Conservation (phyloP, 179 eudicot genomes). For the Silene vulgaris region DNA sequence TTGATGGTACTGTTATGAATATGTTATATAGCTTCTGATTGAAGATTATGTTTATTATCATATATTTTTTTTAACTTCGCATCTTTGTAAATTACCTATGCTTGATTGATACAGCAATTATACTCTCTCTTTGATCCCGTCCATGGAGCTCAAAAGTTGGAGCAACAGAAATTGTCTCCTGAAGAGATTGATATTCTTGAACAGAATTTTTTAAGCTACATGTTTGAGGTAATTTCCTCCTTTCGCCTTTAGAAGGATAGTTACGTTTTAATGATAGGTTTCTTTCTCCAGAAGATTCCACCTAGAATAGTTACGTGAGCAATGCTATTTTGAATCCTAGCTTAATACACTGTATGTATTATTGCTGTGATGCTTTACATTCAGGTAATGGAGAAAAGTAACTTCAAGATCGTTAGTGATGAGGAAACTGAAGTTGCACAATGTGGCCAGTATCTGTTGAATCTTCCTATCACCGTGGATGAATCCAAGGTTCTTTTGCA, state of each 20-base stretch:
- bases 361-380: neutral
- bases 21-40: neutral
- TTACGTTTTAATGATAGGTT: neutral
- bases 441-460: slow-evolving; percentile 42
- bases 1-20: slow-evolving; percentile 57
- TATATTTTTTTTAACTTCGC: neutral
- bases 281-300: neutral
- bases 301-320: neutral
- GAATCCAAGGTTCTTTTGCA: slow-evolving; percentile 36
- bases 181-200: slow-evolving; percentile 78
- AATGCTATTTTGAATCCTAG: neutral
- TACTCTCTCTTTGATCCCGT: slow-evolving; percentile 91
- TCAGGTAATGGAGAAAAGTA: slow-evolving; percentile 50
- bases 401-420: slow-evolving; percentile 45
- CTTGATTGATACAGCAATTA: slow-evolving; percentile 60
- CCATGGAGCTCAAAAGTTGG: slow-evolving; percentile 72
- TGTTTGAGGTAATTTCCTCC: slow-evolving; percentile 54
- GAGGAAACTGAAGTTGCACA: slow-evolving; percentile 47
- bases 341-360: neutral
- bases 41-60: slow-evolving; percentile 5
- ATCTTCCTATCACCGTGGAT: slow-evolving; percentile 47
- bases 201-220: slow-evolving; percentile 69
- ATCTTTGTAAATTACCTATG: neutral
- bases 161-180: slow-evolving; percentile 70
- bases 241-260: neutral